Base-by-base conservation (phyloP, 2,329 filamentous ascomycete species). In the Ampelomyces quisqualis region DNA sequence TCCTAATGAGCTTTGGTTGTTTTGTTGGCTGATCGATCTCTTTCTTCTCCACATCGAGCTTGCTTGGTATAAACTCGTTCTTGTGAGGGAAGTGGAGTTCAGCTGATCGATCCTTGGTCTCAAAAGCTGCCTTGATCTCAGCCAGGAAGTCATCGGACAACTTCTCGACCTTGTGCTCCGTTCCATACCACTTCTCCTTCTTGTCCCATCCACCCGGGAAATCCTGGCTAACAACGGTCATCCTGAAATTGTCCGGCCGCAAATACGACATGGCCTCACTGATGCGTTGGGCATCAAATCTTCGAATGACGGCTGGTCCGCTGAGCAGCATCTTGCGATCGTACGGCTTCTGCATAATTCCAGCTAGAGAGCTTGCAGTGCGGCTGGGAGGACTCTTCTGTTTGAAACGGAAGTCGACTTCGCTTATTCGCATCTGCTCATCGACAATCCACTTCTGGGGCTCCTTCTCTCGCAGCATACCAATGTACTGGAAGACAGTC, bases 151-250 rank as follows among this genome's bases (percentile, higher is more conserved):
- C 82, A 10, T 77, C 64, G 0, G 90, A 84, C 23, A 98, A 87
- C 61, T 82, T 85, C 62, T 94, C 86, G 21, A 84, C 78, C 49
- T 82, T 87, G 70, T 96, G 95, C 61, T 97, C 90, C 0, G 93
- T 98, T 7, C 91, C 91, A 58, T 98, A 98, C 93, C 93, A 98
- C 64, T 90, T 89, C 73, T 98, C 93, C 62, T 86, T 94, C 65
- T 84, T 73, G 51, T 94, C 79, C 88, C 89, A 96, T 36, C 81
- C 78, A 0, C 89, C 90, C 0, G 90, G 90, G 53, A 84, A 86
- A 7, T 87, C 85, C 60, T 90, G 87, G 17, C 89, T 91, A 19
- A 94, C 82, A 34, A 97, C 77, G 2, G 82, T 84, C 66, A 96
- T 78, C 20, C 88, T 81, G 72, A 97, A 90, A 63, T 96, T 97